A percentile compares a stretch with the other conserved stretches of the same genome.
Evolutionary conservation across 192 early-diverging fungal species (phyloP).

Genomic region (Gryganskiella cystojenkinii): DNA sequence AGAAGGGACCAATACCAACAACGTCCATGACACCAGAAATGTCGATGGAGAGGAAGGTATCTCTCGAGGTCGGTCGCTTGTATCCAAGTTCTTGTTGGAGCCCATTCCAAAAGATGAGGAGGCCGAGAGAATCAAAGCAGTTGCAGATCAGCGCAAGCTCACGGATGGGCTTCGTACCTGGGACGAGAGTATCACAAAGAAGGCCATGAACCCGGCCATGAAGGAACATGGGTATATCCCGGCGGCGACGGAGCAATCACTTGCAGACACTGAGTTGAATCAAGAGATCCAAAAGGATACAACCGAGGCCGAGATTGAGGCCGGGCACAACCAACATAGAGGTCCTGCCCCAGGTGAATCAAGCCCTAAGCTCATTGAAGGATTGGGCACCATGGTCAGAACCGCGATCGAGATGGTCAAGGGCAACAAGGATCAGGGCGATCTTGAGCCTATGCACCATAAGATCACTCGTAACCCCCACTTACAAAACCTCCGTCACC

Average conservation of each 20-base stretch:
- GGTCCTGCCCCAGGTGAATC: neutral
- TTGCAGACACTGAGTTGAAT: constrained; percentile 18
- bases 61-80: constrained; percentile 1
- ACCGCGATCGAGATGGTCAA: constrained; percentile 15
- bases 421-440: constrained; percentile 21
- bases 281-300: constrained; percentile 13
- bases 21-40: neutral
- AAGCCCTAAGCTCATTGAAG: constrained; percentile 17
- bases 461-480: constrained; percentile 7
- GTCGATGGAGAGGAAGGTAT: neutral
- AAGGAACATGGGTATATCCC: constrained; percentile 43
- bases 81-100: constrained; percentile 25
- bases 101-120: constrained; percentile 28
- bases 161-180: constrained; percentile 25
- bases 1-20: neutral
- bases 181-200: constrained; percentile 49
- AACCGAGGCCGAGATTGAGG: constrained; percentile 24
- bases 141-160: constrained; percentile 16
- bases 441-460: constrained; percentile 25
- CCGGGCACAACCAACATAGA: neutral
- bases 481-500: neutral
- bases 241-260: constrained; percentile 21
- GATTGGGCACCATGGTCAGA: constrained; percentile 20
- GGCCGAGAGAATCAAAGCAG: constrained; percentile 27
- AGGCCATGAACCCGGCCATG: constrained; percentile 27